Base-by-base conservation (phyloP, 2,329 filamentous ascomycete species). In the Nigrospora osmanthi region DNA sequence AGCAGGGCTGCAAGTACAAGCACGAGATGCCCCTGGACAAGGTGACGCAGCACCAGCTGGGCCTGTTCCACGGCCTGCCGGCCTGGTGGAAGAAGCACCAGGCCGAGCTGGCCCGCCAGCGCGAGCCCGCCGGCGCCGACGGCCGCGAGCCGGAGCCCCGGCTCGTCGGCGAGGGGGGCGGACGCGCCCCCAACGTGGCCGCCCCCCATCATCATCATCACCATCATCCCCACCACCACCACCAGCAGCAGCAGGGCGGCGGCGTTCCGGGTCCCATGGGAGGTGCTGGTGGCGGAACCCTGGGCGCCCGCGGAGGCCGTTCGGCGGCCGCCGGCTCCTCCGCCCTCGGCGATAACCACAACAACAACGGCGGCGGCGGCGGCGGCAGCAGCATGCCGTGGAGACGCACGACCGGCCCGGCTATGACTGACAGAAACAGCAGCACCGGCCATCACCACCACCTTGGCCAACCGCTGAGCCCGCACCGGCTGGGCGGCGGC, bases 1-100 rank as follows among this genome's bases (percentile, higher is more conserved):
- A 94, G 61, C 83, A 90, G 58, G 89, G 90, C 0, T 95, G 90
- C 68, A 81, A 83, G 52, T 95, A 82, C 71, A 91, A 89, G 67
- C 90, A 95, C 61, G 87, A 93, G 61, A 95, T 95, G 85, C 90
- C 90, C 0, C 64, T 69, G 23, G 81, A 89, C 51, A 71, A 72
- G 42, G 68, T 71, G 0, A 86, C 81, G 1, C 78, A 94, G 54
- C 68, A 77, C 37, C 71, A 75, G 7, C 72, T 95, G 3, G 90
- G 90, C 0, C 75, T 95, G 1, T 81, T 80, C 52, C 75, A 81
- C 49, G 80, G 80, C 0, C 64, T 77, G n/a, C 80, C 79, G 0
- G 58, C 63, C 14, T 83, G 79, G 79, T 83, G 72, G 70, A 76
- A 70, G 60, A 76, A 75, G 58, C 64, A 69, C 31, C 71, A 75